A percentile compares a stretch with the other conserved stretches of the same genome.
Evolutionary conservation across 2,329 filamentous ascomycete genomes (phyloP).

Genomic region (Neofusicoccum umdonicola): DNA sequence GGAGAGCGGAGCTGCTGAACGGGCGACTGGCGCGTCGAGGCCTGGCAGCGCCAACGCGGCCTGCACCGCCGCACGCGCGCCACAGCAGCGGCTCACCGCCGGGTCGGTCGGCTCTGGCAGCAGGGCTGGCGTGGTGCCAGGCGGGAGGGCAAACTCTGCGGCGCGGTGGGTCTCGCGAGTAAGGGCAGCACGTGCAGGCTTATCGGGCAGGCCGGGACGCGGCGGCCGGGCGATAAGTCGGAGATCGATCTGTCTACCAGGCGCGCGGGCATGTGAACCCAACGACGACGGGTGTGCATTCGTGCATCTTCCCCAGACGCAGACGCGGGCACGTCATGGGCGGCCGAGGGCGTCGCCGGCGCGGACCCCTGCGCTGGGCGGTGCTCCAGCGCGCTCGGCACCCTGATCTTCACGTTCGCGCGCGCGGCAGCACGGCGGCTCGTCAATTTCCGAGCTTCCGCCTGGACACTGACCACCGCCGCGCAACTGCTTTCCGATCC

Average conservation of each 20-base stretch:
- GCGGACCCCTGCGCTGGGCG: slow-evolving; percentile 7
- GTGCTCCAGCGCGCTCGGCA: neutral
- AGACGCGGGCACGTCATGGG: neutral
- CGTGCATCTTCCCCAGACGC: neutral
- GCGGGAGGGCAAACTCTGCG: neutral
- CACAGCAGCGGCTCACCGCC: neutral
- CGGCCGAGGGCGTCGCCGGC: neutral
- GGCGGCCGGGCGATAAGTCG: neutral
- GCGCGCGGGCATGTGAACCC: neutral
- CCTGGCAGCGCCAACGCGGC: neutral
- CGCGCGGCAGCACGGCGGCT: neutral
- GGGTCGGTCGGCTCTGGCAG: neutral
- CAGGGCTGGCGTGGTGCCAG: neutral
- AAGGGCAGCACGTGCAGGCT: neutral
- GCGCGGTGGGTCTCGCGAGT: slow-evolving; percentile 3
- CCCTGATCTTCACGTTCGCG: slow-evolving; percentile 5
- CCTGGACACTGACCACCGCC: slow-evolving; percentile 3
- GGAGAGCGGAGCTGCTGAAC: no score
- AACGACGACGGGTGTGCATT: neutral
- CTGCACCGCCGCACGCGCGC: neutral
- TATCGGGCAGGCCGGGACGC: neutral
- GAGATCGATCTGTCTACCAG: neutral
- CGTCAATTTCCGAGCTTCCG: slow-evolving; percentile 11
- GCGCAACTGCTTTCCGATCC: slow-evolving; percentile 10
- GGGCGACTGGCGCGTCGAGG: no score